These are phyloP conservation scores for Ambrosiella cleistominuta DNA, from an alignment of 2,329 filamentous ascomycete genomes.

Conservation along the genomic window DNA sequence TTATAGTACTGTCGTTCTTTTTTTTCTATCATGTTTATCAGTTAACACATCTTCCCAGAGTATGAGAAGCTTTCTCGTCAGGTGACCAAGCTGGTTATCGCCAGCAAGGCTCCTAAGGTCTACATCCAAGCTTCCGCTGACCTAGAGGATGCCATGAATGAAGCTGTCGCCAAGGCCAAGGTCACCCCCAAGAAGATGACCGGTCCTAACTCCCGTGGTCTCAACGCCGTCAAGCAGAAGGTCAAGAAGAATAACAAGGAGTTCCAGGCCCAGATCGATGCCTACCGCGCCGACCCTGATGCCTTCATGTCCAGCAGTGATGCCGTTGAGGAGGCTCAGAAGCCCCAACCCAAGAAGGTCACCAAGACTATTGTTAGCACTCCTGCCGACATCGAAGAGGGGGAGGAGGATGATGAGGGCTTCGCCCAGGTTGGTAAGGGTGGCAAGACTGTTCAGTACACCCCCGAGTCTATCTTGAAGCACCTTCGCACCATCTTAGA, in stretches of 20 bases:
- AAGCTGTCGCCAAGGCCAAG: conserved; percentile 90
- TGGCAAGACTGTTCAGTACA: conserved; percentile 78
- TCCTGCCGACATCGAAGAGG: conserved; percentile 28
- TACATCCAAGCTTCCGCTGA: conserved; percentile 90
- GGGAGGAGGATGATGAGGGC: conserved; percentile 55
- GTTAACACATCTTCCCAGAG: conserved; percentile 33
- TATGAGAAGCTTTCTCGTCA: conserved; percentile 90
- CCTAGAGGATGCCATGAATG: conserved; percentile 84
- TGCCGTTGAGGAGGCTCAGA: conserved; percentile 34
- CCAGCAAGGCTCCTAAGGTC: conserved; percentile 66
- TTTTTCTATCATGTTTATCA: not conserved
- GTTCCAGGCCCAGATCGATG: conserved; percentile 70
- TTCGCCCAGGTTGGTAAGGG: conserved; percentile 81
- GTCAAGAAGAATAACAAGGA: conserved; percentile 99
- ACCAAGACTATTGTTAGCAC: conserved; percentile 28
- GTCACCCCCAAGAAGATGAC: conserved; percentile 97
- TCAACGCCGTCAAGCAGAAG: conserved; percentile 95
- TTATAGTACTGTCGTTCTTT: not conserved
- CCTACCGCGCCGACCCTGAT: conserved; percentile 71
- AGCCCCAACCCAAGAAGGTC: conserved; percentile 26
- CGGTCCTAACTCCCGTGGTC: conserved; percentile 76
- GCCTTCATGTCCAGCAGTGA: conserved; percentile 74
- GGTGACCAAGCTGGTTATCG: conserved; percentile 58
- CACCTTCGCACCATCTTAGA: conserved; percentile 85
- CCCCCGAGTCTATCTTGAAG: conserved; percentile 95